Evolutionary conservation across 768 basidiomycete genomes (phyloP), one percentile per base, ranked within the genome.

Genomic region (Rhizopogon salebrosus): DNA sequence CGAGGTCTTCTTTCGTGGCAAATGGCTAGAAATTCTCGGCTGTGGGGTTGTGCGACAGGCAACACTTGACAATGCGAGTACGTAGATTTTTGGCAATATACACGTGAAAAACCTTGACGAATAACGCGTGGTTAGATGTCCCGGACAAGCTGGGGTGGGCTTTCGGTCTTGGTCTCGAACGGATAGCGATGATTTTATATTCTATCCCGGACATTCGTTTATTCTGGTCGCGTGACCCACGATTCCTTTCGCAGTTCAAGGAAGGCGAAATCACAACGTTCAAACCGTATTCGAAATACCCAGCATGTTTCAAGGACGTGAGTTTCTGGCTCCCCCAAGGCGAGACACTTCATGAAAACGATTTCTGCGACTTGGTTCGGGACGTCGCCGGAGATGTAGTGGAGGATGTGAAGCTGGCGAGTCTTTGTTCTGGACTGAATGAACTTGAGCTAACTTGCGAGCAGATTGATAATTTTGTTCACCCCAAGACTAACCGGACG

Each of bases 171-270:
- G 97, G 97, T 4, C 79, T 99, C 40, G 97, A 99, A 65, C 83
- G 97, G 29, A 95, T 98, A 57, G 93, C 95, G 14, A 99, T 99
- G 97, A 84, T 98, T 55, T 82, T 99, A 42, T 98, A 87, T 73
- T 87, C 86, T 13, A 95, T 99, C 49, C 97, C 95, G 8, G 97
- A 99, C 68, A 98, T 99, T 65, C 88, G 97, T 16, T 75, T 99
- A 13, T 99, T 99, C 78, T 99, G 97, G 97, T 94, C 94, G 2
- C 70, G 72, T 45, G 97, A 99, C 63, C 62, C 79, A 16, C 85
- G 95, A 11, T 99, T 99, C 78, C 73, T 87, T 24, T 78, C 81
- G 11, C 97, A 99, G 61, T 99, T 99, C 69, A 69, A 75, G 37
- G 73, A 80, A 40, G 91, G 87, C 8, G 69, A 83, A 54, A 89